Base-by-base conservation (phyloP, 2,329 filamentous ascomycete species). In the Fusarium kyushuense region DNA sequence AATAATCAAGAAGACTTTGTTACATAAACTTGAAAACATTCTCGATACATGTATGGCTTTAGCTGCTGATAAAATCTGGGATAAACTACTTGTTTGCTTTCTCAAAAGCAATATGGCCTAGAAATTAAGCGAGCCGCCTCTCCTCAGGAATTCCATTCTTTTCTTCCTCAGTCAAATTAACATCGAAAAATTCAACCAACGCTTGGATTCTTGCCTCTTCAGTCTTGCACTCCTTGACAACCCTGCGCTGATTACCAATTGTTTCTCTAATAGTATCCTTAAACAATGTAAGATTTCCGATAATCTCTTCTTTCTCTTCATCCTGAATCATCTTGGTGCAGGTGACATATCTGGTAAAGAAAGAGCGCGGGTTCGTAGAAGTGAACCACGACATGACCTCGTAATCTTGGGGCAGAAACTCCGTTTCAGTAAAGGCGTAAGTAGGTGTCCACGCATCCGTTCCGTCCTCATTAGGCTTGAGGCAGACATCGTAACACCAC, bases 381-480 rank as follows among this genome's bases (percentile, higher is more conserved):
- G 51, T 54, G 12, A 54, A 47, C 51, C 51, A 54, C 6, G 53
- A 48, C 53, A 55, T 55, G 13, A 55, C 53, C 6, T 55, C 42
- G 5, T 55, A 55, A 6, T 55, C 53, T 17, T 38, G 32, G 3
- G 53, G 53, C 0, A 55, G 25, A 16, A 55, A 55, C 3, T 55
- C 53, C 0, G 33, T 55, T 19, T 55, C 53, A 3, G 53, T 48
- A 21, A 55, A 55, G 2, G 29, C 32, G 3, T 55, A 55, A 2
- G 47, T 35, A 3, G 32, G 32, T 5, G 32, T 49, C 53, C 53
- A 55, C 2, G 29, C 25, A 3, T 17, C 19, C 10, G 17, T 7
- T 36, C n/a, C 30, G 9, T 17, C 14, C 51, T 29, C 30, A 1
- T 21, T 19, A 13, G 51, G 51, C 3, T 54, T 47, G 2, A 47